Conservation (phyloP, 2,329 filamentous ascomycete genomes). For the Fusarium buharicum region DNA sequence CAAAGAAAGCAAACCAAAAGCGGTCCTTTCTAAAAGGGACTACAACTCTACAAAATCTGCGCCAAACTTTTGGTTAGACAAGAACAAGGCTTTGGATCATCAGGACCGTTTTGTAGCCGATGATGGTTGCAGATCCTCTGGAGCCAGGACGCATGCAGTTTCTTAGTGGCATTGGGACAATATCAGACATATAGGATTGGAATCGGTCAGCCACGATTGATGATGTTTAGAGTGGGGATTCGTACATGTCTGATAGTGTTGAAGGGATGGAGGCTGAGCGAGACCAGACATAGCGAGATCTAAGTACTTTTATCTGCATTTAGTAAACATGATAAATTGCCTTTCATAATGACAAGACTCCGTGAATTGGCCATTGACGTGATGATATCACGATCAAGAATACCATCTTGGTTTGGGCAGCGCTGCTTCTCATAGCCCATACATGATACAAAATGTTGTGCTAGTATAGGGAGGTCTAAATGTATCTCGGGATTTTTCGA, state of each 20-base stretch:
- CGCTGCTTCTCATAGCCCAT: slow-evolving; percentile 5
- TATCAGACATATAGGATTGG: slow-evolving; percentile 6
- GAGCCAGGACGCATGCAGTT: slow-evolving; percentile 3
- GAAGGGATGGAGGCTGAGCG: slow-evolving; percentile 12
- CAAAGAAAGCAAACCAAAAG: background rate
- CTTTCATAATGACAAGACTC: slow-evolving; percentile 34
- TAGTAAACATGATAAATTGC: slow-evolving; percentile 40
- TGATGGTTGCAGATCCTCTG: slow-evolving; percentile 9
- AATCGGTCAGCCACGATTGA: slow-evolving; percentile 18
- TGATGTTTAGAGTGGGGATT: slow-evolving; percentile 21
- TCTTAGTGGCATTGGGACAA: slow-evolving; percentile 7
- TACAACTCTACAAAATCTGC: slow-evolving; percentile 8
- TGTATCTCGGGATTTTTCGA: slow-evolving; percentile 11
- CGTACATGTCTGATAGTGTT: slow-evolving; percentile 31
- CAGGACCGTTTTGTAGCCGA: slow-evolving; percentile 22
- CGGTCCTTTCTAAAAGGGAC: background rate
- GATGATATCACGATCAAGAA: slow-evolving; percentile 10
- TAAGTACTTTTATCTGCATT: slow-evolving; percentile 24
- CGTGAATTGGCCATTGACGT: slow-evolving; percentile 12
- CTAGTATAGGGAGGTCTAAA: slow-evolving; percentile 9
- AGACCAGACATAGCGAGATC: slow-evolving; percentile 33
- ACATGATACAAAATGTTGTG: slow-evolving; percentile 18
- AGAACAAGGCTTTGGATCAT: slow-evolving; percentile 23
- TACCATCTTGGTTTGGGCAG: slow-evolving; percentile 1
- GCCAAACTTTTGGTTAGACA: slow-evolving; percentile 27